Base-by-base conservation (phyloP, 305 asterid genomes). In the Plantago coronopus region DNA sequence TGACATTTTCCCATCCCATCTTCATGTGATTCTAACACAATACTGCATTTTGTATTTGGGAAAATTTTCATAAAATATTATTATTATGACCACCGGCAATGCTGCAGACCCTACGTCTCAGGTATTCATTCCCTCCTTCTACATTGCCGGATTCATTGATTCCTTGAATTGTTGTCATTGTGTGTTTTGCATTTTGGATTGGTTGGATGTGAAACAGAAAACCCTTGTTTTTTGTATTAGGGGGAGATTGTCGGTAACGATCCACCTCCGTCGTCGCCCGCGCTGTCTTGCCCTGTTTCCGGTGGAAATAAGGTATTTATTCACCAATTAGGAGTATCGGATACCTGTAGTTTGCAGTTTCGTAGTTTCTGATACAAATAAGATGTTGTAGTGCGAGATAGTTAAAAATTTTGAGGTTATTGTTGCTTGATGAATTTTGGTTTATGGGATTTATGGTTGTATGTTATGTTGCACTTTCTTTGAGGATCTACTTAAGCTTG, bases 271-370 rank as follows among this genome's bases (percentile, higher is more conserved):
- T 2, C 13, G 60, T 73, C 84, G 10, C 76, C 93, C 17, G 84
- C 77, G 2, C 76, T 81, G 17, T 68, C 83, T 5, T 78, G 81
- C 64, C 74, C 83, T n/a, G 74, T 64, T 65, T 89, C 84, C 46
- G 83, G 84, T 42, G 87, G 84, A 66, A 86, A 74, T 65, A 90
- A 90, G 96, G 97, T 88, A 14, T 31, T 48, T 50, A 13, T 14
- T 58, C 17, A 16, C 12, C 31, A 55, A 51, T 43, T 53, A 9
- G 42, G 22, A 13, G 49, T 3, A n/a, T n/a, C n/a, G n/a, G n/a
- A n/a, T n/a, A n/a, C n/a, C n/a, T n/a, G n/a, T n/a, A n/a, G n/a
- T n/a, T n/a, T n/a, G n/a, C n/a, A 17, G 38, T 40, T 47, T 47
- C 46, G 34, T 19, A 5, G 8, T n/a, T n/a, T n/a, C n/a, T n/a